phyloP scores from a whole-genome alignment of 108 stramenopile genomes.

The Skeletonema costatum region DNA sequence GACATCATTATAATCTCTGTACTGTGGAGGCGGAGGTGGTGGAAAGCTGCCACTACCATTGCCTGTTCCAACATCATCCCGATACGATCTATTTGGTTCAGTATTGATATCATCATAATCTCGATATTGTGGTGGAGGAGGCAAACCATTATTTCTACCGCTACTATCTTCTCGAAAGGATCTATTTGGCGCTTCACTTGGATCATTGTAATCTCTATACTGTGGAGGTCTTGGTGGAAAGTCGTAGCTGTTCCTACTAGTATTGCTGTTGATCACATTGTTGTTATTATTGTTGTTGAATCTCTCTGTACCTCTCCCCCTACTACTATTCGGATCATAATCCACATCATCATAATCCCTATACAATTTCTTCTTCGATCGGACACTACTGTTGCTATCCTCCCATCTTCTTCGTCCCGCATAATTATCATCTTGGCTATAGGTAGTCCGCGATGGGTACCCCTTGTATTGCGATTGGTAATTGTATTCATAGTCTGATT shows the following conservation, averaged over 20 bases:
- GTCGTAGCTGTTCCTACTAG: background rate
- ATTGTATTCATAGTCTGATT: background rate
- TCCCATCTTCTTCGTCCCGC: background rate
- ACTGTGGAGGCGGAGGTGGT: background rate
- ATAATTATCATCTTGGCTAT: background rate
- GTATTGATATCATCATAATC: background rate
- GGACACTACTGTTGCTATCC: background rate
- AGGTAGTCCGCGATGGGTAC: background rate
- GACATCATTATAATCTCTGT: conserved; percentile 1
- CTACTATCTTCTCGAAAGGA: background rate
- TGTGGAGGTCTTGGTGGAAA: background rate
- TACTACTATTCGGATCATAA: background rate
- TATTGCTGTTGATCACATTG: background rate
- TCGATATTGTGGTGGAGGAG: background rate
- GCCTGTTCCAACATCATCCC: background rate
- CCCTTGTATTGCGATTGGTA: background rate
- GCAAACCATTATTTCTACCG: too few species aligned
- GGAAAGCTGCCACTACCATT: background rate
- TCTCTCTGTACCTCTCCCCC: background rate
- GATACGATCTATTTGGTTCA: background rate
- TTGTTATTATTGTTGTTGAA: background rate
- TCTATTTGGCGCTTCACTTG: background rate
- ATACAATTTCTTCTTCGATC: background rate
- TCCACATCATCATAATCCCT: conserved; percentile 1
- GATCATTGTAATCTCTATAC: background rate